Conservation (phyloP, 768 basidiomycete species). For the Tulasnella sp. region DNA sequence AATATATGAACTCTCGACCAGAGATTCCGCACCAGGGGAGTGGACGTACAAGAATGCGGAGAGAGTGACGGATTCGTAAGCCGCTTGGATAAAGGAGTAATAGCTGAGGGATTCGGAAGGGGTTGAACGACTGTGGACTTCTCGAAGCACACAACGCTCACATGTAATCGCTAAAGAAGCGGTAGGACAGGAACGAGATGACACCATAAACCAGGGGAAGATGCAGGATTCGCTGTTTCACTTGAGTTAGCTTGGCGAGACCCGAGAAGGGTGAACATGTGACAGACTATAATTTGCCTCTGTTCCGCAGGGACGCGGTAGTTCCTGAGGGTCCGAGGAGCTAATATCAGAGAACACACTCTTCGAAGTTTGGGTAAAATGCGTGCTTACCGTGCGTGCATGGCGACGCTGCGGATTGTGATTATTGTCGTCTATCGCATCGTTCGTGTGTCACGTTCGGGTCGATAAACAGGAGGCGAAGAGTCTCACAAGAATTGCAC, state of each 20-base stretch:
- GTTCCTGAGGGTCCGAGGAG: constrained; percentile 46
- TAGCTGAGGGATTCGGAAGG: constrained; percentile 42
- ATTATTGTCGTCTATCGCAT: constrained; percentile 44
- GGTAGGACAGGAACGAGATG: constrained; percentile 84
- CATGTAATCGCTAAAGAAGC: constrained; percentile 78
- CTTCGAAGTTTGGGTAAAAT: neutral
- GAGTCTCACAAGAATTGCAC: constrained; percentile 55
- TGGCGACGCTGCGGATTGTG: constrained; percentile 36
- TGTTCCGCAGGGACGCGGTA: constrained; percentile 74
- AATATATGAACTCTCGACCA: neutral
- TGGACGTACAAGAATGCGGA: constrained; percentile 79
- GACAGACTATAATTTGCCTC: constrained; percentile 63
- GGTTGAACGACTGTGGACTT: neutral
- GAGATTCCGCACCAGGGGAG: neutral
- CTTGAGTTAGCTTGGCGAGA: constrained; percentile 6
- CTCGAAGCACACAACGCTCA: constrained; percentile 21
- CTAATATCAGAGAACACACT: neutral
- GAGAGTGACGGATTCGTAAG: constrained; percentile 68
- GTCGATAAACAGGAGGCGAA: neutral
- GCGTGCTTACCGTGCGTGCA: constrained; percentile 35
- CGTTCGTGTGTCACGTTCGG: neutral
- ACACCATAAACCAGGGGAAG: constrained; percentile 79
- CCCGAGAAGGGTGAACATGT: constrained; percentile 30
- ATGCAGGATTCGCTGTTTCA: constrained; percentile 61
- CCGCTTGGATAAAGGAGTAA: constrained; percentile 54